Base-by-base conservation (phyloP, 371 early-diverging fungal genomes). In the Vittaforma corneae region DNA sequence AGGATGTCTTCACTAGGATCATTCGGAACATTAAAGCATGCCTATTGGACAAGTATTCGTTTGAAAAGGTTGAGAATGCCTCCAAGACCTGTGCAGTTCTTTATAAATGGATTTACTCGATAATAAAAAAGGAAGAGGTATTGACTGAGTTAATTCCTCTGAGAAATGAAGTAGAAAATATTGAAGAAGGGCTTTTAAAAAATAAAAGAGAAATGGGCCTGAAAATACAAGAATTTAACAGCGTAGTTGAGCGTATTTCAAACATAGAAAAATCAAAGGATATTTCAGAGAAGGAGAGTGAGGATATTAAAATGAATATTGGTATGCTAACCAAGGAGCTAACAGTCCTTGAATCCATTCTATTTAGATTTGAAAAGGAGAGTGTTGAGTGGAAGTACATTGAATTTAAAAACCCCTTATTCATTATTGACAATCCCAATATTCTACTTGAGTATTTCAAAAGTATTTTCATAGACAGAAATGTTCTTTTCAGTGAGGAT, bases 21-120 rank as follows among this genome's bases (percentile, higher is more conserved):
- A n/a, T n/a, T n/a, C n/a, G n/a, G n/a, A 38, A n/a, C n/a, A 38
- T 9, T 38, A 38, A 48, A 6, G 6, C 20, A 26, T 6, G 6
- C 20, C 6, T 11, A 48, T 20, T 20, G 20, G 20, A 6, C 6
- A 20, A 20, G 6, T 9, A 40, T 11, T 18, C 37, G 30, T 91
- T 87, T 72, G 95, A 95, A 58, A 74, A 82, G 0, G 90, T 94
- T 32, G 90, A 90, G 78, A 88, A 89, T 62, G 97, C 97, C n/a
- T 87, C 88, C 73, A 90, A 89, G 78, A 96, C 96, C 0, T 97
- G 96, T 78, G 97, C 93, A 29, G 92, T 94, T 16, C 78, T 97
- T 26, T 92, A 89, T 57, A 85, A 89, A 73, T 97, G 97, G 97
- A 91, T 89, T 1, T 84, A 84, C 67, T 94, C 94, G 18, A 95